phyloP scores from a whole-genome alignment of 164 flowering plant species.

The Vitis riparia region DNA sequence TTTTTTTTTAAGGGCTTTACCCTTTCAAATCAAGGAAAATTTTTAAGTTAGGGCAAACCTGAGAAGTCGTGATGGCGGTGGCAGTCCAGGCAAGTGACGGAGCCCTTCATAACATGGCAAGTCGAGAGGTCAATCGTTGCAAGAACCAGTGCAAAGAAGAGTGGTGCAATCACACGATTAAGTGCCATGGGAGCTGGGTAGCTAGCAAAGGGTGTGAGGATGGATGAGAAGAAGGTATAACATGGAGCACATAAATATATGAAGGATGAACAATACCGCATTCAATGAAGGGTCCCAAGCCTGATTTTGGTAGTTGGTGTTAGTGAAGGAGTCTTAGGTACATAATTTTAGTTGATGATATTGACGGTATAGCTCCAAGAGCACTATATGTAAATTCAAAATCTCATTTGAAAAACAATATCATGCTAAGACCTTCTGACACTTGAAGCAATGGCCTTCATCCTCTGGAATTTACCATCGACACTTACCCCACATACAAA shows the following conservation, averaged over 20 bases:
- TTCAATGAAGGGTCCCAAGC: slow-evolving; percentile 16
- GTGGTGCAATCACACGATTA: slow-evolving; percentile 2
- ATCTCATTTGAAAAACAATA: too few species aligned
- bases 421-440: too few species aligned
- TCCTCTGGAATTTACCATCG: too few species aligned
- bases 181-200: slow-evolving; percentile 18
- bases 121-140: slow-evolving; percentile 28
- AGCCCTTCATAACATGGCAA: slow-evolving; percentile 39
- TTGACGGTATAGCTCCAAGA: too few species aligned
- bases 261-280: neutral
- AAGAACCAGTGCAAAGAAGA: slow-evolving; percentile 28
- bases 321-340: neutral
- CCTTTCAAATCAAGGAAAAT: too few species aligned
- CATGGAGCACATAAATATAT: neutral
- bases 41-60: slow-evolving; percentile 28
- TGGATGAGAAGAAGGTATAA: neutral
- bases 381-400: too few species aligned
- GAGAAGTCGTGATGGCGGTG: slow-evolving; percentile 21
- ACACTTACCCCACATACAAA: too few species aligned
- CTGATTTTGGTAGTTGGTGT: slow-evolving; percentile 10
- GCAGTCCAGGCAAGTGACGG: slow-evolving; percentile 58
- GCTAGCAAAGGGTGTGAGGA: too few species aligned
- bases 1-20: too few species aligned
- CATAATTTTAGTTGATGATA: neutral
- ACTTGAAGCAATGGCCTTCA: too few species aligned